Evolutionary conservation across 495 filamentous ascomycete species (phyloP).

Genomic region (Hypomontagnella monticulosa): DNA sequence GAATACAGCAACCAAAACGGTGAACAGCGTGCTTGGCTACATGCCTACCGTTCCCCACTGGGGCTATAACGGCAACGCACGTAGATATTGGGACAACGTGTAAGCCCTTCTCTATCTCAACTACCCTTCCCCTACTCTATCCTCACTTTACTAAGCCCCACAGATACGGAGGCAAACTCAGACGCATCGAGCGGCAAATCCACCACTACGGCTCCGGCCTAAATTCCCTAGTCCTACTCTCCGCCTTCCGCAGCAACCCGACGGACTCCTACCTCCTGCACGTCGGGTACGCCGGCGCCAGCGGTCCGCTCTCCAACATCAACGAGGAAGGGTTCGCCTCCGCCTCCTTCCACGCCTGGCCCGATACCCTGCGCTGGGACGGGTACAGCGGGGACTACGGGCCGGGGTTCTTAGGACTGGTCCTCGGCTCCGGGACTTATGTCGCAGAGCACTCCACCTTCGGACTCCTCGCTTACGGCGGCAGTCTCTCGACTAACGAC

Average conservation of each 20-base stretch:
- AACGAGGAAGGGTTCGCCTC: slow-evolving; percentile 59
- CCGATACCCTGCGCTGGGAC: slow-evolving; percentile 62
- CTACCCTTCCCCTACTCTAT: background rate
- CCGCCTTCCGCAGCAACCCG: slow-evolving; percentile 52
- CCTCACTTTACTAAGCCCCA: background rate
- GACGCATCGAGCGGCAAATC: slow-evolving; percentile 63
- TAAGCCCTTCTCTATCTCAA: slow-evolving; percentile 9
- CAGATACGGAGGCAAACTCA: slow-evolving; percentile 56
- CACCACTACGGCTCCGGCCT: slow-evolving; percentile 66
- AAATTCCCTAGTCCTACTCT: slow-evolving; percentile 60
- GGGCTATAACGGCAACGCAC: slow-evolving; percentile 65
- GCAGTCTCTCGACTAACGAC: slow-evolving; percentile 27
- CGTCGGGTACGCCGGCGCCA: slow-evolving; percentile 59
- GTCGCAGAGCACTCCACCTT: slow-evolving; percentile 52
- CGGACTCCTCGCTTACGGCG: slow-evolving; percentile 57
- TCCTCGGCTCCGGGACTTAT: slow-evolving; percentile 56
- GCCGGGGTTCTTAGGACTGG: slow-evolving; percentile 57
- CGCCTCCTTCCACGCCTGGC: slow-evolving; percentile 62
- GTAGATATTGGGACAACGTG: slow-evolving; percentile 64
- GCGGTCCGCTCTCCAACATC: slow-evolving; percentile 61
- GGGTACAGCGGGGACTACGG: slow-evolving; percentile 64
- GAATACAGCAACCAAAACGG: slow-evolving; percentile 54
- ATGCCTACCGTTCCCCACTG: slow-evolving; percentile 63
- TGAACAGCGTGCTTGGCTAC: slow-evolving; percentile 60
- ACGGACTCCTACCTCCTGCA: slow-evolving; percentile 54